phyloP scores from a whole-genome alignment of 257 asterid species.

The Solanum sejunctum region DNA sequence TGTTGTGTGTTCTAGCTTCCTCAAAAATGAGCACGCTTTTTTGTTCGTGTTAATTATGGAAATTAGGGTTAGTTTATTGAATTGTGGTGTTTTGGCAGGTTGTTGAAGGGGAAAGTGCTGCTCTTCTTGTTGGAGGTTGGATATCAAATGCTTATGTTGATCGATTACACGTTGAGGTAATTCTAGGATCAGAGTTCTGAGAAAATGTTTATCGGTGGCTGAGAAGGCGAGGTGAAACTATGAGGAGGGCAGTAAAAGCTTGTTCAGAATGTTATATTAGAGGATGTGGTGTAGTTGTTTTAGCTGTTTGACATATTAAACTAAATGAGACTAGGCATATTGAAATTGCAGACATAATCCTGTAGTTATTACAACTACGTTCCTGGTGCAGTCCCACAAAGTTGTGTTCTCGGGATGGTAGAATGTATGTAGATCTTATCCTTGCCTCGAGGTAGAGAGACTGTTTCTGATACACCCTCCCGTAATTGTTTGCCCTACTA shows the following conservation, averaged over 20 bases:
- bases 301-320: neutral
- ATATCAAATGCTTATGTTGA: constrained; percentile 71
- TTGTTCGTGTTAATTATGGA: neutral
- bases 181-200: neutral
- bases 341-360: neutral
- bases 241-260: neutral
- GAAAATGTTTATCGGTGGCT: neutral
- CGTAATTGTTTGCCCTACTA: neutral
- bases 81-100: constrained; percentile 29
- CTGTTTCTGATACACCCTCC: neutral
- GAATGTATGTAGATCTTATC: too few relatives aligned
- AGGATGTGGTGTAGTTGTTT: neutral
- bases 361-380: too few relatives aligned
- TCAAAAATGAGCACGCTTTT: neutral
- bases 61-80: constrained; percentile 2
- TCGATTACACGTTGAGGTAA: constrained; percentile 86
- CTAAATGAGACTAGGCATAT: neutral
- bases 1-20: constrained; percentile 31
- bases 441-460: too few relatives aligned
- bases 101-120: constrained; percentile 83
- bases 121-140: constrained; percentile 81
- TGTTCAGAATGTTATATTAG: neutral
- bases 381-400: too few relatives aligned
- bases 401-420: too few relatives aligned
- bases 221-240: neutral